These are phyloP conservation scores for Senna tora DNA, from an alignment of 306 rosid genomes.

Conservation along the genomic window DNA sequence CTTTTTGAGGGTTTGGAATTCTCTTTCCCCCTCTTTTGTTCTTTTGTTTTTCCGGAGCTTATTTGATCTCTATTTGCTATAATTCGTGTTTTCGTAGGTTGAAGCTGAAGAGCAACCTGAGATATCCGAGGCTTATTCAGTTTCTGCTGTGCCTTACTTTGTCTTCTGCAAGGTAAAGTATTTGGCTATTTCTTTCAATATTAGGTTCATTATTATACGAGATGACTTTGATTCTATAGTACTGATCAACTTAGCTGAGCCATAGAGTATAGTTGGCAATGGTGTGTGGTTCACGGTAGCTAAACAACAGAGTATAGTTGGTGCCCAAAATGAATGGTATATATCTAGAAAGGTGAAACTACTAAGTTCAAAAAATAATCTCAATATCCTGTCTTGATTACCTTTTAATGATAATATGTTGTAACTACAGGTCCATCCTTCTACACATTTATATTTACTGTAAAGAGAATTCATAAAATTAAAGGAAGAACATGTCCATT, in stretches of 20 bases:
- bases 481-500: neutral
- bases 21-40: neutral
- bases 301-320: too few species aligned
- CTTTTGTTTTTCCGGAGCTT: neutral
- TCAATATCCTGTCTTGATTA: too few species aligned
- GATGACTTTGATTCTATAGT: neutral
- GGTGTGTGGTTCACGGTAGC: constrained; percentile 8
- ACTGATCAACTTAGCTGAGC: neutral
- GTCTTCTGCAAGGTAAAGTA: constrained; percentile 73
- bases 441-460: too few species aligned
- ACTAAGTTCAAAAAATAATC: too few species aligned
- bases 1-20: constrained; percentile 69
- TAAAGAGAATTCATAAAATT: neutral
- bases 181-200: neutral
- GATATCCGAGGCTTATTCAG: constrained; percentile 84
- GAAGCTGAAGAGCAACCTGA: constrained; percentile 96
- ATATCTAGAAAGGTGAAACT: too few species aligned
- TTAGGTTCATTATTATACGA: constrained; percentile 10
- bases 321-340: too few species aligned
- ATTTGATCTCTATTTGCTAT: neutral
- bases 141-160: constrained; percentile 89
- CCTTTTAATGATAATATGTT: too few species aligned
- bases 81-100: constrained; percentile 43
- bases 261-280: constrained; percentile 1
- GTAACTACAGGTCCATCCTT: too few species aligned